Evolutionary conservation across 768 basidiomycete species (phyloP).

Genomic region (Lentinula sp.): DNA sequence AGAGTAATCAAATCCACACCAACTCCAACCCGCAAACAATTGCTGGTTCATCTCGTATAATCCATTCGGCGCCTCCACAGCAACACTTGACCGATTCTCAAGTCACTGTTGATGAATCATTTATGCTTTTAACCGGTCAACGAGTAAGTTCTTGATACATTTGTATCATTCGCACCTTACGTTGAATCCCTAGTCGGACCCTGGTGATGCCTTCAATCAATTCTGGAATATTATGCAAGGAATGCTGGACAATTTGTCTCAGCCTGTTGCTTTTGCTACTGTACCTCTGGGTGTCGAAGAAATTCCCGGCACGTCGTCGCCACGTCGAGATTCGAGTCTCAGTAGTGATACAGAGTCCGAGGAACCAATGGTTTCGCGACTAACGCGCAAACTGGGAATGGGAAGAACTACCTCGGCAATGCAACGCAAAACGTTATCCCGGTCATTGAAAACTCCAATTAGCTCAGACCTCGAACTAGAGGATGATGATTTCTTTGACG

Average conservation of each 20-base stretch:
- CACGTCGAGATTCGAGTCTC: conserved; percentile 27
- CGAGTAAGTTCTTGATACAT: conserved; percentile 36
- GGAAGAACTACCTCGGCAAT: conserved; percentile 16
- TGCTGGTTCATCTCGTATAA: conserved; percentile 28
- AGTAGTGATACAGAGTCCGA: conserved; percentile 68
- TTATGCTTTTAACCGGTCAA: conserved; percentile 79
- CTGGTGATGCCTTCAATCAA: conserved; percentile 81
- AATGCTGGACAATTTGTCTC: conserved; percentile 81
- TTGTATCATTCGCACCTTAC: conserved; percentile 5
- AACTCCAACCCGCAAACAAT: conserved; percentile 17
- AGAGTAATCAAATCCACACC: conserved; percentile 24
- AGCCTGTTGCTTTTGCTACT: conserved; percentile 80
- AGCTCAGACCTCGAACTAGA: conserved; percentile 37
- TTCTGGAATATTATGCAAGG: conserved; percentile 89
- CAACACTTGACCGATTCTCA: conserved; percentile 44
- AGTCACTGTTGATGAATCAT: conserved; percentile 78
- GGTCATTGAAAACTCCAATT: conserved; percentile 12
- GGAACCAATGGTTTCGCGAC: conserved; percentile 52
- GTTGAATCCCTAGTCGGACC: conserved; percentile 51
- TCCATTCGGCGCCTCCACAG: conserved; percentile 41
- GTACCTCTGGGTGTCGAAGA: conserved; percentile 57
- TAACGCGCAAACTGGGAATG: conserved; percentile 48
- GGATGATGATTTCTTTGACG: conserved; percentile 61
- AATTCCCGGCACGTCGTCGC: conserved; percentile 13
- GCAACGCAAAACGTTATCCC: conserved; percentile 4